Base-by-base conservation (phyloP, 108 stramenopile genomes). In the Ochromonas danica region DNA sequence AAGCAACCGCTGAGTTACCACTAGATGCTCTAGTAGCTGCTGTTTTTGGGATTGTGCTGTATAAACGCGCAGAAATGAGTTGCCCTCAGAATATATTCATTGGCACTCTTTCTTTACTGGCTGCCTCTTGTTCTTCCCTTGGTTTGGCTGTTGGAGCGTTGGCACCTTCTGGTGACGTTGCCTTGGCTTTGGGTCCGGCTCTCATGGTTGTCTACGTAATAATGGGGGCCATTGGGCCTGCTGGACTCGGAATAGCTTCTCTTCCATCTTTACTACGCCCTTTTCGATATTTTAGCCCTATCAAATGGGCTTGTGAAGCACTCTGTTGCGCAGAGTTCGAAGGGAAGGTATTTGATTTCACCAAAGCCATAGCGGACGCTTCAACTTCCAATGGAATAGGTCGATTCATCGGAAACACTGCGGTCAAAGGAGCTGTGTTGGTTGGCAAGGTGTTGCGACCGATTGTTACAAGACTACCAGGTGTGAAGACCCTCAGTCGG, bases 211-310 rank as follows among this genome's bases (percentile, higher is more conserved):
- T 79, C 39, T 84, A 87, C 61, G 87, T 91, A 79, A 85, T 91
- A 6, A 83, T 92, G 41, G 85, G 92, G 36, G 89, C 92, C n/a
- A 92, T 94, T 61, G 93, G 93, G 71, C 93, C 93, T 30, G 90
- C 89, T 70, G 93, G 93, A 0, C 89, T 90, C 1, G 83, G 86
- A 78, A 36, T 81, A 3, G 81, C 81, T 0, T 61, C 88, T 1
- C 83, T 84, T 3, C 91, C 90, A 28, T 70, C 43, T 1, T 35
- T 91, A 6, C 88, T 92, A 62, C 45, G 83, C 14, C 78, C 77
- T 40, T 62, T 92, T 27, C 86, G 88, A 79, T n/a, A 78, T 33
- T 25, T 86, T 14, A 88, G 86, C 30, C 93, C 93, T 10, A 91
- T 94, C 43, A 81, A 85, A 40, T 89, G 90, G 87, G 91, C 93